Conservation (phyloP, 2,329 filamentous ascomycete species). For the Alternaria brassicicola region DNA sequence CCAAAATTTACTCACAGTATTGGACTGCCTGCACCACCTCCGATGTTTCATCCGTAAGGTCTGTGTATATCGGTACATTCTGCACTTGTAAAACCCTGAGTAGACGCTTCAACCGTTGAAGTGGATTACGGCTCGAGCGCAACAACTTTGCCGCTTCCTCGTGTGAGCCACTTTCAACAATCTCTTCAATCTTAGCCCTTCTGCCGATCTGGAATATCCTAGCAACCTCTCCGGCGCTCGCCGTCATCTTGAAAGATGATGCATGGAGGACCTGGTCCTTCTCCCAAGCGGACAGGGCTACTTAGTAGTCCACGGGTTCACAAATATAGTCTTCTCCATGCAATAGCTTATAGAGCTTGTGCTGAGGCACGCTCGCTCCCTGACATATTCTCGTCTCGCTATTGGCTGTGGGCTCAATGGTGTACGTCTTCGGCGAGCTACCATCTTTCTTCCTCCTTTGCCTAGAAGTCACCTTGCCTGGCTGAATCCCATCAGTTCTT, state of each 20-base stretch:
- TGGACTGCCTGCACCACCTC: slow-evolving; percentile 42
- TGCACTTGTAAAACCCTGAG: slow-evolving; percentile 24
- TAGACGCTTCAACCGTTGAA: slow-evolving; percentile 23
- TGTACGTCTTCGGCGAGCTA: slow-evolving; percentile 17
- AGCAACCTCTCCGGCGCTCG: slow-evolving; percentile 3
- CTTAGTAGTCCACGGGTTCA: slow-evolving; percentile 4
- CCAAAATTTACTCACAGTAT: slow-evolving; percentile 31
- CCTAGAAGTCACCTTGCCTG: slow-evolving; percentile 39
- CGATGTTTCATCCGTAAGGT: slow-evolving; percentile 31
- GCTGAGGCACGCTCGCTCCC: not conserved
- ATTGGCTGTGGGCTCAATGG: not conserved
- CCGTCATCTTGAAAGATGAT: slow-evolving; percentile 1
- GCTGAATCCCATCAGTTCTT: too few relatives aligned
- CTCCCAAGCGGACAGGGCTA: not conserved
- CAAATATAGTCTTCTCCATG: not conserved
- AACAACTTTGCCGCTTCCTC: slow-evolving; percentile 27
- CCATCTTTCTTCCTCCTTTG: slow-evolving; percentile 22
- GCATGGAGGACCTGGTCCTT: not conserved
- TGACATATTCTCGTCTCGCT: not conserved
- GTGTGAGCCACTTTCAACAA: slow-evolving; percentile 15
- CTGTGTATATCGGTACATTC: slow-evolving; percentile 29
- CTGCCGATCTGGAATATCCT: slow-evolving; percentile 15
- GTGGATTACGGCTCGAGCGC: slow-evolving; percentile 17
- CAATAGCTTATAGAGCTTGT: not conserved
- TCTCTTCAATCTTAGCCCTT: slow-evolving; percentile 20